These are phyloP conservation scores for Rhizopogon sp. DNA, from an alignment of 768 basidiomycete species.

Conservation along the genomic window DNA sequence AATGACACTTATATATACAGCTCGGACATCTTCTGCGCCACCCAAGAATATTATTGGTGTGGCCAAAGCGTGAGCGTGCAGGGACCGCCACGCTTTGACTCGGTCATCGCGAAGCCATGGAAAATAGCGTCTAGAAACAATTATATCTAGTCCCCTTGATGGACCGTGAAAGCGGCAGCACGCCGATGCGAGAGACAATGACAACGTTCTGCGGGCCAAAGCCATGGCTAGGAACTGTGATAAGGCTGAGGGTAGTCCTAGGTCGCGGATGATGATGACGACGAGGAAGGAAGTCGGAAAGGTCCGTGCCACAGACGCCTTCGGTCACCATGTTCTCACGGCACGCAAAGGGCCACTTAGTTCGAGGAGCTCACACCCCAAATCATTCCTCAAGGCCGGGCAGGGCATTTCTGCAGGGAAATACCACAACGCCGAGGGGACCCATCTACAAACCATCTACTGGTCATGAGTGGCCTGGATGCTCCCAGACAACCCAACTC, in stretches of 20 bases:
- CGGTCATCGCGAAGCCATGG: background rate
- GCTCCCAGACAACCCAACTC: slow-evolving; percentile 23
- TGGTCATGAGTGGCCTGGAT: slow-evolving; percentile 41
- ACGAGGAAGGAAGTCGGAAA: background rate
- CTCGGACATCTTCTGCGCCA: background rate
- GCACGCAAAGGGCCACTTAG: background rate
- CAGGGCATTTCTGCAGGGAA: slow-evolving; percentile 1
- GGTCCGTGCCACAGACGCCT: slow-evolving; percentile 1
- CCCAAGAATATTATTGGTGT: background rate
- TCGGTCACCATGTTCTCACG: slow-evolving; percentile 5
- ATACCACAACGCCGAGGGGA: slow-evolving; percentile 1
- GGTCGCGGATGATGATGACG: no score
- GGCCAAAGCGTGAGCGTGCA: background rate
- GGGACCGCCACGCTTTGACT: background rate
- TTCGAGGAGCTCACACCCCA: background rate
- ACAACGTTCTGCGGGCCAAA: no score
- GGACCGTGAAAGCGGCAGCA: no score
- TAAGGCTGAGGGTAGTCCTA: no score
- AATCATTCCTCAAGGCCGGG: slow-evolving; percentile 2
- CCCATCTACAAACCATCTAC: background rate
- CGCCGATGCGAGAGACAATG: no score
- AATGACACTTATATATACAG: background rate
- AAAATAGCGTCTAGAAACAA: background rate
- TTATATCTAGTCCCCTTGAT: background rate
- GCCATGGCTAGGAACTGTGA: no score